phyloP scores from a whole-genome alignment of 805 yeast species.

The Kregervanrija fluxuum region DNA sequence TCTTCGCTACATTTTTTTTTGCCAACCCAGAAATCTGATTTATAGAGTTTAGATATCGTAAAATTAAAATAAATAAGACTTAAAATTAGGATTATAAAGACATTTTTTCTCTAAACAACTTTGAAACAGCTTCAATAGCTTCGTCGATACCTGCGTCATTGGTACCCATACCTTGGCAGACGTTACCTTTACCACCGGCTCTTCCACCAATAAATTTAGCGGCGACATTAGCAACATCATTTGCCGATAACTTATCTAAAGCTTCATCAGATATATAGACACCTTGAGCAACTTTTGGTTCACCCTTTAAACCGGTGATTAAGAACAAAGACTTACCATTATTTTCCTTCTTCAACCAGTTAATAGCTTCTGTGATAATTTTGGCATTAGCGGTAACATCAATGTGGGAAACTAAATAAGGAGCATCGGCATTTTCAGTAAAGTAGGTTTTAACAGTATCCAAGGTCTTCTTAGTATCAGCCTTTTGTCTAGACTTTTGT shows the following conservation, averaged over 20 bases:
- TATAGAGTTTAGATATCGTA: too few species aligned
- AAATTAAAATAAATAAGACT: too few species aligned
- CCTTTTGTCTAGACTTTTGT: slow-evolving; percentile 79
- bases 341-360: slow-evolving; percentile 67
- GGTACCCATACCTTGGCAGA: slow-evolving; percentile 96
- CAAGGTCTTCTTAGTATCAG: slow-evolving; percentile 73
- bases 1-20: too few species aligned
- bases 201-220: slow-evolving; percentile 82
- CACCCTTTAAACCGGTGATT: slow-evolving; percentile 55
- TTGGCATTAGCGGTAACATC: slow-evolving; percentile 78
- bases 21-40: too few species aligned
- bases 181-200: slow-evolving; percentile 97
- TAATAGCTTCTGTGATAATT: slow-evolving; percentile 89
- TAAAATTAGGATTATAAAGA: slow-evolving; percentile 6
- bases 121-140: slow-evolving; percentile 68
- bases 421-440: slow-evolving; percentile 42
- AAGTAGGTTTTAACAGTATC: slow-evolving; percentile 73
- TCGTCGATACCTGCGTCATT: slow-evolving; percentile 58
- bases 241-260: slow-evolving; percentile 58
- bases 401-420: slow-evolving; percentile 60
- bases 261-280: slow-evolving; percentile 77
- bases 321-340: slow-evolving; percentile 72
- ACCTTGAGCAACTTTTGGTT: slow-evolving; percentile 88
- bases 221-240: slow-evolving; percentile 67
- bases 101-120: slow-evolving; percentile 54